These are phyloP conservation scores for Taxillus chinensis DNA, from an alignment of 164 flowering plant genomes.

Conservation along the genomic window DNA sequence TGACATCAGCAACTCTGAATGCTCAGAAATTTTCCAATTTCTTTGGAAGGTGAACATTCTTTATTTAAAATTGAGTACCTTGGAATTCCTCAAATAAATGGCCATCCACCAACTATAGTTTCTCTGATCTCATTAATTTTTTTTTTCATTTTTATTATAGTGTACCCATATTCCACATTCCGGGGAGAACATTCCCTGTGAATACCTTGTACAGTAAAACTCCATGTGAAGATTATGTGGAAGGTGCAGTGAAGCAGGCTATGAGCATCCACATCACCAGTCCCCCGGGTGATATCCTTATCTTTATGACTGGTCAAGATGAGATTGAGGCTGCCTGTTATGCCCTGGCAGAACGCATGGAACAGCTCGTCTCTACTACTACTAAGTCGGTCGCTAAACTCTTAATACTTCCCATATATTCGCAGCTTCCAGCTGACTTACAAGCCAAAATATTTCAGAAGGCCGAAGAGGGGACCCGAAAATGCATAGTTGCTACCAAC, in stretches of 20 bases:
- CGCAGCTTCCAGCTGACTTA: constrained; percentile 95
- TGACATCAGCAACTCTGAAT: constrained; percentile 95
- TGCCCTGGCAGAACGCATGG: constrained; percentile 85
- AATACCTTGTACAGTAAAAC: constrained; percentile 65
- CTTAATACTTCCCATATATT: constrained; percentile 84
- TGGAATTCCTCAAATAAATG: no score
- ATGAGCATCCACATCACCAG: constrained; percentile 88
- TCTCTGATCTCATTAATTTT: not conserved
- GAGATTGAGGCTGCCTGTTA: constrained; percentile 96
- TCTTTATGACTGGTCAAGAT: constrained; percentile 98
- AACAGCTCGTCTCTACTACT: constrained; percentile 62
- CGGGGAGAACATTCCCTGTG: constrained; percentile 93
- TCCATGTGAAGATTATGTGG: constrained; percentile 91
- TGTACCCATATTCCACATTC: constrained; percentile 84
- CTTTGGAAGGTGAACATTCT: constrained; percentile 67
- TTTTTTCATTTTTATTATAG: constrained; percentile 24
- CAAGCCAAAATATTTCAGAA: constrained; percentile 94
- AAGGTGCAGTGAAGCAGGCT: constrained; percentile 95
- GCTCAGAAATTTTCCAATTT: constrained; percentile 91
- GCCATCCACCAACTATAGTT: not conserved
- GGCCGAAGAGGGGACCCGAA: constrained; percentile 93
- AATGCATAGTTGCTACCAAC: constrained; percentile 96
- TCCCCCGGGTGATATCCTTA: constrained; percentile 89
- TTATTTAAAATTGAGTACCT: no score
- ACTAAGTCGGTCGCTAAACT: constrained; percentile 64